These are phyloP conservation scores for Tremellales sp. DNA, from an alignment of 1,284 basidiomycete species.

Conservation along the genomic window DNA sequence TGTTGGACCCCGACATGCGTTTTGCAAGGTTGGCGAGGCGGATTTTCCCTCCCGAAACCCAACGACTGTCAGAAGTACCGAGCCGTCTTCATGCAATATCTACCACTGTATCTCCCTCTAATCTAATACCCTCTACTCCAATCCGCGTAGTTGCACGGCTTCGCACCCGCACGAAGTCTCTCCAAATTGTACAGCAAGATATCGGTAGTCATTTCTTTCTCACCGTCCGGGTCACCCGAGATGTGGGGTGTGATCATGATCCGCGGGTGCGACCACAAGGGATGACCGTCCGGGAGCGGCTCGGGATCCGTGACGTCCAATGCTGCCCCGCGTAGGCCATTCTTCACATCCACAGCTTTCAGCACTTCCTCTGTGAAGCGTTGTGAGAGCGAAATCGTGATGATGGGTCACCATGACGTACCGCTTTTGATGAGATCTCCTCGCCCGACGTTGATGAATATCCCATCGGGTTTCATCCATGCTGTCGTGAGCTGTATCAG, in stretches of 20 bases:
- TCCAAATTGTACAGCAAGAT: slow-evolving; percentile 42
- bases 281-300: slow-evolving; percentile 33
- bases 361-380: slow-evolving; percentile 32
- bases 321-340: slow-evolving; percentile 33
- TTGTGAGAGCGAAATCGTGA: neutral
- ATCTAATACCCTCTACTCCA: slow-evolving; percentile 33
- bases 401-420: slow-evolving; percentile 9
- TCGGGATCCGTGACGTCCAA: slow-evolving; percentile 46
- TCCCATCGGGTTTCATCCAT: slow-evolving; percentile 28
- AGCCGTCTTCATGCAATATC: no score
- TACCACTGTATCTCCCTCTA: no score
- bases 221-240: slow-evolving; percentile 35
- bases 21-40: no score
- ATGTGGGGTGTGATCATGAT: slow-evolving; percentile 39
- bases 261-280: slow-evolving; percentile 36
- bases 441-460: slow-evolving; percentile 45
- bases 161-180: slow-evolving; percentile 25
- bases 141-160: slow-evolving; percentile 31
- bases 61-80: no score
- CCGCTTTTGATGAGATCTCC: slow-evolving; percentile 37
- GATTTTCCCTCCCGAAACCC: no score
- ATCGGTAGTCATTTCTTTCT: slow-evolving; percentile 36
- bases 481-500: slow-evolving; percentile 11
- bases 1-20: no score
- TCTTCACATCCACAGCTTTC: slow-evolving; percentile 21